Percentiles rank a stretch among this genome's conserved stretches.
phyloP scores from a whole-genome alignment of 1,284 basidiomycete species.

The Naganishia cerealis region DNA sequence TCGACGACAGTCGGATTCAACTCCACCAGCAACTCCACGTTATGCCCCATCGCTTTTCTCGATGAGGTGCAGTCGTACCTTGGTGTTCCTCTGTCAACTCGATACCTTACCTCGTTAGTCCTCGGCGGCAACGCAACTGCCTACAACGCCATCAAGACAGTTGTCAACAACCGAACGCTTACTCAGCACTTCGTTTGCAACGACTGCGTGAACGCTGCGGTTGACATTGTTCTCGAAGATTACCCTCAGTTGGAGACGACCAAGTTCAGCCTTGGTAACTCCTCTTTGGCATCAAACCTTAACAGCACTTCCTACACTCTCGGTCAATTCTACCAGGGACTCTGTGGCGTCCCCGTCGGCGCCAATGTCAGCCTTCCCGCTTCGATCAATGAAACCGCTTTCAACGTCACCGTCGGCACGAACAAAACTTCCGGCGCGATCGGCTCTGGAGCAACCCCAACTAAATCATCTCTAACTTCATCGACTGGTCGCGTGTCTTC shows the following conservation, averaged over 20 bases:
- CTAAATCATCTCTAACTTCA: neutral
- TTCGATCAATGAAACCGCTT: conserved; percentile 42
- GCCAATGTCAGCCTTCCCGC: conserved; percentile 43
- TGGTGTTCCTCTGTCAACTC: conserved; percentile 45
- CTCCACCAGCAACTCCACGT: conserved; percentile 39
- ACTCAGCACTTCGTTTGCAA: conserved; percentile 41
- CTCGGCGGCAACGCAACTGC: conserved; percentile 45
- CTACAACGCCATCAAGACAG: conserved; percentile 28
- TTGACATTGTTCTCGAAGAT: conserved; percentile 44
- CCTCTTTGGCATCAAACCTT: conserved; percentile 28
- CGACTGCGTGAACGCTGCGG: conserved; percentile 50
- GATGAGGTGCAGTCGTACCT: conserved; percentile 44
- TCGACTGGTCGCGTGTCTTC: neutral
- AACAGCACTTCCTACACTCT: conserved; percentile 36
- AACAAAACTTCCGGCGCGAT: conserved; percentile 5
- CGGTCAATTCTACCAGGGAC: conserved; percentile 22
- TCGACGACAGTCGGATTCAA: conserved; percentile 45
- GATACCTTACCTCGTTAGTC: conserved; percentile 40
- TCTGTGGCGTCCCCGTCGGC: conserved; percentile 30
- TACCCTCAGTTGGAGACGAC: conserved; percentile 45
- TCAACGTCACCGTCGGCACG: conserved; percentile 37
- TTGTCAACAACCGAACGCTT: conserved; percentile 28
- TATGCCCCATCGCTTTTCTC: conserved; percentile 46
- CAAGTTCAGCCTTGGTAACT: conserved; percentile 33
- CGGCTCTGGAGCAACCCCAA: neutral